Evolutionary conservation across 192 early-diverging fungal species (phyloP).

Genomic region (Coemansia sp.): DNA sequence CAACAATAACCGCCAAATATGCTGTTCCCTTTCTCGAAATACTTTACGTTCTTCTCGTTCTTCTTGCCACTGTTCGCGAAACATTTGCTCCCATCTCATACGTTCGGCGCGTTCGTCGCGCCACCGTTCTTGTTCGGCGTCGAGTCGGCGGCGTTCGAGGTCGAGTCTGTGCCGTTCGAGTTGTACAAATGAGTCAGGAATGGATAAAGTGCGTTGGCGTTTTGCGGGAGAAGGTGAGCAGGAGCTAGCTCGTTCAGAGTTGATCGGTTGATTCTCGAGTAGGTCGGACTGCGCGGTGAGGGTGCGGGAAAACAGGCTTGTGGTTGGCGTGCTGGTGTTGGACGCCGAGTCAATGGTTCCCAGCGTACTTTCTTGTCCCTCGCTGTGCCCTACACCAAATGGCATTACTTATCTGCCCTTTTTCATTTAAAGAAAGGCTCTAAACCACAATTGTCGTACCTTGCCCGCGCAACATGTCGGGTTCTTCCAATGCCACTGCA

Average conservation of each 20-base stretch:
- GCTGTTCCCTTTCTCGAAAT: constrained; percentile 27
- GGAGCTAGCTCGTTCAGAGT: no score
- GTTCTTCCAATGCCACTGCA: background rate
- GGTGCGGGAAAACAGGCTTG: background rate
- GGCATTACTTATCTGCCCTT: background rate
- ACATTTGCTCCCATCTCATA: constrained; percentile 34
- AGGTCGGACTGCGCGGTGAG: background rate
- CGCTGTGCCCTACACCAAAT: background rate
- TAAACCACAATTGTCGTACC: no score
- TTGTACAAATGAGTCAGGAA: constrained; percentile 24
- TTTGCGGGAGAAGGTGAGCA: no score
- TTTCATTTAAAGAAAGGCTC: no score
- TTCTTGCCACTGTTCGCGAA: constrained; percentile 33
- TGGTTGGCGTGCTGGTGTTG: background rate
- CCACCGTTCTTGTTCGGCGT: constrained; percentile 32
- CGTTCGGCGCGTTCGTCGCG: constrained; percentile 31
- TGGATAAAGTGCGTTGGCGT: no score
- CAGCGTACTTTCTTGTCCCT: background rate
- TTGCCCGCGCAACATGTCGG: no score
- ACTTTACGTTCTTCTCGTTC: constrained; percentile 28
- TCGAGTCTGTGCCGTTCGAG: constrained; percentile 23
- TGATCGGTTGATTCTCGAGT: background rate
- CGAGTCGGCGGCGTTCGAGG: constrained; percentile 21
- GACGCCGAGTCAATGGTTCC: background rate
- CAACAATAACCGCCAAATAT: constrained; percentile 25